Base-by-base conservation (phyloP, 345 rosid genomes). In the Dovyalis caffra region DNA sequence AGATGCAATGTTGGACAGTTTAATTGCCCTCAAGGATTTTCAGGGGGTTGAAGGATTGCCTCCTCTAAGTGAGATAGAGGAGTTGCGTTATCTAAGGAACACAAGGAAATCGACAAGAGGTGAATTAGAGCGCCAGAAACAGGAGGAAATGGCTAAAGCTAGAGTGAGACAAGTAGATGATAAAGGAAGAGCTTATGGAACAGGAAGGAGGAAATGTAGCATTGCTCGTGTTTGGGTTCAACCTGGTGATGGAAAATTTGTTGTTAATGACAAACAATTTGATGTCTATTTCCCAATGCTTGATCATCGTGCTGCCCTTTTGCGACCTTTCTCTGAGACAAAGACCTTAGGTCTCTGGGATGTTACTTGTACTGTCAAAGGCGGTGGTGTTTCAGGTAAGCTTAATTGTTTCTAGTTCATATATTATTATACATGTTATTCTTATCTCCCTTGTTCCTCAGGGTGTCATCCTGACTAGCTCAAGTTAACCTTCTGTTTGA, bases 301-400 rank as follows among this genome's bases (percentile, higher is more conserved):
- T 74, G 99, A 95, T 79, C 94, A 95, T 29, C 93, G 97, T 14
- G 98, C 97, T 76, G 86, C 99, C 33, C 94, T 95, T 80, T 88
- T 92, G n/a, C 90, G 97, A 47, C 99, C 99, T 38, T 90, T 95
- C 79, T 80, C 91, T 6, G 98, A 95, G 85, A 91, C 99, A n/a
- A 91, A 95, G 85, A 93, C 99, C 63, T 85, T 95, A 84, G 99
- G 99, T 26, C 90, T 85, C 66, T 95, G 99, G 99, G 93, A 95
- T 79, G 77, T 93, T 10, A 80, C 78, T 34, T 95, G 93, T 76
- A 91, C 97, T 25, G 98, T 95, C 64, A 87, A 90, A 86, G 99
- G 99, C 34, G 99, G 99, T 64, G 98, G 99, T 45, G 81, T 85
- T 69, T 77, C 98, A 68, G 99, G 99, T 95, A 77, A 85, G 84